Base-by-base conservation (phyloP, 257 asterid species). In the Ehretia macrophylla region DNA sequence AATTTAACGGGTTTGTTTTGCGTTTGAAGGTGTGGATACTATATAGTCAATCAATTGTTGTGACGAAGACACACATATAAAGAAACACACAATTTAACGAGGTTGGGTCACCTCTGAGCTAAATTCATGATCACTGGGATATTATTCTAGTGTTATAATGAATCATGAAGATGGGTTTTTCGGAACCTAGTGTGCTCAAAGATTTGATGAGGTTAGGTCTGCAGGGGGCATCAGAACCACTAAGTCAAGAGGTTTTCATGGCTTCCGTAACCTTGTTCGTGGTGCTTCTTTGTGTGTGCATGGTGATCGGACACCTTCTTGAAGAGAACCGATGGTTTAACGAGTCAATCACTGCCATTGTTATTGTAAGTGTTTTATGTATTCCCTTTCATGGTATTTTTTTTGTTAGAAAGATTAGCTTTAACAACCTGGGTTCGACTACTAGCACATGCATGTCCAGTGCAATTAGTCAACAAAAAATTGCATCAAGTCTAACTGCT, bases 271-370 rank as follows among this genome's bases (percentile, higher is more conserved):
- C 85, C 0, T 64, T 90, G 71, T 86, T 86, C 37, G 85, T 81
- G 35, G 67, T 70, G 0, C 89, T 90, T 55, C 81, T 90, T 49
- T 77, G 85, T 17, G 69, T 72, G 4, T 82, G 88, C 73, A 77
- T 90, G 32, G 77, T 90, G 35, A 54, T 86, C 27, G 88, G 93
- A 17, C 92, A 79, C 68, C 76, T 84, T 8, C 78, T 81, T 14
- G 81, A 84, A 59, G 78, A 60, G 32, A 74, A 55, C 46, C 80
- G 81, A 11, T 85, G 97, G 95, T 73, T 87, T 13, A 90, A 86
- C 16, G 95, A 83, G 39, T 79, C 92, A 14, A 72, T 75, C 21
- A 75, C 60, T 17, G 72, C 94, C 49, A 79, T 90, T 51, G 5
- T 86, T 1, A 72, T 82, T 23, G 89, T 86, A 65, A 81, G 85